Base-by-base conservation (phyloP, 2,329 filamentous ascomycete species). In the Didymella pinodella region DNA sequence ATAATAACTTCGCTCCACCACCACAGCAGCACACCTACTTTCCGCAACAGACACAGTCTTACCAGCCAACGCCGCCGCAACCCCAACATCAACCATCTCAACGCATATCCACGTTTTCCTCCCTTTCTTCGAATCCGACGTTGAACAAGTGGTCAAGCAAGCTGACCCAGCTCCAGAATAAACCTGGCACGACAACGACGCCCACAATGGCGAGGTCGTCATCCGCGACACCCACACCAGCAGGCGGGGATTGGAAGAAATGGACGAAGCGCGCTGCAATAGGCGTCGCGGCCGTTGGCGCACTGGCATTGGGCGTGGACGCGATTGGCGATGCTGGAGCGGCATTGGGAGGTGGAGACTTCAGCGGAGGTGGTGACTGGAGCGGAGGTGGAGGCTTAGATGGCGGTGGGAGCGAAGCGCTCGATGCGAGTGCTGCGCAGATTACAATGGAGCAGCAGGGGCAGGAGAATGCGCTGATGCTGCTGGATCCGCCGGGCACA, bases 211-310 rank as follows among this genome's bases (percentile, higher is more conserved):
- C 40, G 41, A 22, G 25, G 28, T 26, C 8, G 8, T 3, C 25
- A 16, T 18, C 38, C 18, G 18, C 36, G 7, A 18, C 36, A 22
- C 18, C 36, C 4, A 40, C 3, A 10, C 5, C n/a, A 7, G 36
- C 20, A 2, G 28, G 28, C 20, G 22, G 28, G 2, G 54, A 62
- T 38, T 62, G 59, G 59, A 62, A 58, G 40, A 62, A 62, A 25
- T 62, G 54, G 59, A 51, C 44, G 2, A 62, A 57, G 28, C 46
- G 59, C 29, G 59, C 54, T 1, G 59, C 54, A 12, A 55, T 62
- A 11, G 59, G 59, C 10, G 59, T 62, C 3, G 59, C 59, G 2
- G 59, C 54, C 7, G 56, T 58, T 1, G 51, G 59, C 18, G 59
- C 59, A 2, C 31, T 62, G 28, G 59, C 59, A 5, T 25, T 62